Evolutionary conservation across 257 asterid genomes (phyloP).

Genomic region (Ophiorrhiza pumila): DNA sequence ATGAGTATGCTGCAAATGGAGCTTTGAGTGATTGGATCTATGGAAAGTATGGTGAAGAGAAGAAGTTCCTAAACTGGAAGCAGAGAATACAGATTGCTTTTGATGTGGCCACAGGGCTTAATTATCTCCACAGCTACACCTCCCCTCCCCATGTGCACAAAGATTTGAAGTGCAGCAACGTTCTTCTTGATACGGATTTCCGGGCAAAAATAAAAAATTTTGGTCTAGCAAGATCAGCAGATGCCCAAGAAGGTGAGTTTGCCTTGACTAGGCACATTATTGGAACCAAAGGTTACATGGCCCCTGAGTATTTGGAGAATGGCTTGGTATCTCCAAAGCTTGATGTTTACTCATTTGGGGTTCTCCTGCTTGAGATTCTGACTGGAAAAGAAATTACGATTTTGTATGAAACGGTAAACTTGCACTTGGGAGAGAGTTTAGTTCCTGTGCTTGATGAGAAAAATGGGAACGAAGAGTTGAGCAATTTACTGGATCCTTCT

Average conservation of each 20-base stretch:
- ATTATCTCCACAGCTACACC: slow-evolving; percentile 78
- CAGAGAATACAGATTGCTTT: slow-evolving; percentile 61
- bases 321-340: slow-evolving; percentile 78
- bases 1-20: slow-evolving; percentile 79
- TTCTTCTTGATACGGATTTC: slow-evolving; percentile 62
- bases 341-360: slow-evolving; percentile 84
- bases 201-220: slow-evolving; percentile 75
- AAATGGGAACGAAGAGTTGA: slow-evolving; percentile 34
- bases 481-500: slow-evolving; percentile 50
- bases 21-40: slow-evolving; percentile 53
- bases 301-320: slow-evolving; percentile 91
- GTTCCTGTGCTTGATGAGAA: slow-evolving; percentile 37
- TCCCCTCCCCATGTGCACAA: slow-evolving; percentile 82
- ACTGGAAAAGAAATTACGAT: slow-evolving; percentile 61
- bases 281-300: slow-evolving; percentile 96
- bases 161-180: slow-evolving; percentile 57
- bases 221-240: slow-evolving; percentile 67
- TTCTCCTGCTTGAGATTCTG: slow-evolving; percentile 72
- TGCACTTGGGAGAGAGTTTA: slow-evolving; percentile 34
- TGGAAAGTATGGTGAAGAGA: slow-evolving; percentile 11
- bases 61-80: slow-evolving; percentile 45
- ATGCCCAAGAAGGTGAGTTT: slow-evolving; percentile 60
- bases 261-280: slow-evolving; percentile 84
- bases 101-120: slow-evolving; percentile 77
- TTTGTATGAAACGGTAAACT: slow-evolving; percentile 28